Evolutionary conservation across 139 green algal genomes (phyloP).

Genomic region (Coccomyxa sp.): DNA sequence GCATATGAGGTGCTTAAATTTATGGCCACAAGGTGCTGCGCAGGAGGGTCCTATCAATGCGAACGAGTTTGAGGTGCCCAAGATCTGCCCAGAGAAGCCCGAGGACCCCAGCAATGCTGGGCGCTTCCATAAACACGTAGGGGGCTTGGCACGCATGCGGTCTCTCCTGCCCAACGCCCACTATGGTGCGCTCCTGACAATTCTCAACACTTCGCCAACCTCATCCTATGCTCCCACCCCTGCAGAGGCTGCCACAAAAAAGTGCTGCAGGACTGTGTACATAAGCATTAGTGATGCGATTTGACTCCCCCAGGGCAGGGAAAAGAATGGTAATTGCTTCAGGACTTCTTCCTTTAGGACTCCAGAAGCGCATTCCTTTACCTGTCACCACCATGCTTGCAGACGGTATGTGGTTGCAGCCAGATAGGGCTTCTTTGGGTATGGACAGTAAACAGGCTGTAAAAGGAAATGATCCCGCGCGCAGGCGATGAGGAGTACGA

Average conservation of each 20-base stretch:
- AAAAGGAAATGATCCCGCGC: neutral
- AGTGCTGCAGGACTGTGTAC: too few species aligned
- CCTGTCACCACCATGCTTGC: neutral
- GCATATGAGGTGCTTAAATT: neutral
- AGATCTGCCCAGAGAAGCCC: constrained; percentile 13
- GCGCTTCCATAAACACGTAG: neutral
- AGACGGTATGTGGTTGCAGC: too few species aligned
- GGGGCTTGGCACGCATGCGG: neutral
- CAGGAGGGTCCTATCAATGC: neutral
- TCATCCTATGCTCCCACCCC: too few species aligned
- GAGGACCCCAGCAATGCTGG: constrained; percentile 3
- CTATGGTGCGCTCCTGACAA: constrained; percentile 16
- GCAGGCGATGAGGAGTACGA: constrained; percentile 39
- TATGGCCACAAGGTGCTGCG: neutral
- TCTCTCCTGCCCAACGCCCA: constrained; percentile 19
- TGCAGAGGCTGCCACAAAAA: too few species aligned
- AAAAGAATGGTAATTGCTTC: too few species aligned
- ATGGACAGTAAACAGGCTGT: too few species aligned
- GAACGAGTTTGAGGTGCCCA: constrained; percentile 21
- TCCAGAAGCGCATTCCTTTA: too few species aligned
- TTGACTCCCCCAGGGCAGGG: too few species aligned
- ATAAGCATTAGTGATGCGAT: too few species aligned
- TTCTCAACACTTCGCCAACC: too few species aligned
- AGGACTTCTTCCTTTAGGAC: too few species aligned
- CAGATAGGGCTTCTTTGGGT: too few species aligned